Percentiles rank a stretch among this genome's conserved stretches.
These are phyloP conservation scores for Boletus edulis DNA, from an alignment of 768 basidiomycete genomes.

Conservation along the genomic window DNA sequence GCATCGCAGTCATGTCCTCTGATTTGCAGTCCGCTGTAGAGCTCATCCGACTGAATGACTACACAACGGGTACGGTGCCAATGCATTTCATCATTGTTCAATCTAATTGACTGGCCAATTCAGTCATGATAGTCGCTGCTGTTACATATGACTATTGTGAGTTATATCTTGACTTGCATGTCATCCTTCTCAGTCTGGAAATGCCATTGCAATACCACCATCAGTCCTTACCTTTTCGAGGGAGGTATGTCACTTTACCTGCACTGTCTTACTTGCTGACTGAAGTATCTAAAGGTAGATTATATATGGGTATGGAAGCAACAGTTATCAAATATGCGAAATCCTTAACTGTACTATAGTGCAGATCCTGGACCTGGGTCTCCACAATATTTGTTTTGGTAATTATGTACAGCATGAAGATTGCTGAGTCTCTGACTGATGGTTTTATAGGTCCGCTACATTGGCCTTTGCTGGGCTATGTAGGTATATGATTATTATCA, in stretches of 20 bases:
- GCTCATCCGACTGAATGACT: background rate
- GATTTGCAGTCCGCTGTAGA: background rate
- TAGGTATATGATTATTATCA: background rate
- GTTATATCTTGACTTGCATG: background rate
- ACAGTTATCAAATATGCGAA: rapidly evolving
- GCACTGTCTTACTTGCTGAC: background rate
- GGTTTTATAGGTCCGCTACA: background rate
- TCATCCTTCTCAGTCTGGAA: no score
- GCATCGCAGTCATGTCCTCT: background rate
- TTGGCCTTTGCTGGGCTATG: conserved; percentile 1
- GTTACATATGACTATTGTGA: conserved; percentile 11
- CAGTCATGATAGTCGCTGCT: background rate
- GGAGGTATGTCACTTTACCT: background rate
- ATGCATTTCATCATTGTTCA: background rate
- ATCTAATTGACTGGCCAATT: background rate
- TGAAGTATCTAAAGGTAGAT: conserved; percentile 2
- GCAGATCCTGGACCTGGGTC: conserved; percentile 8
- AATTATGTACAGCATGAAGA: background rate
- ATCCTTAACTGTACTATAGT: background rate
- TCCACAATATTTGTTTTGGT: conserved; percentile 11
- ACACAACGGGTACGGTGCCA: background rate
- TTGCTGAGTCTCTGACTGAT: background rate
- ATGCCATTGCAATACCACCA: background rate
- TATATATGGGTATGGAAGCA: conserved; percentile 16
- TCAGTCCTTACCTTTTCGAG: conserved; percentile 8